Evolutionary conservation across 352 stramenopile genomes (phyloP).

Genomic region (Phytopythium boreale): DNA sequence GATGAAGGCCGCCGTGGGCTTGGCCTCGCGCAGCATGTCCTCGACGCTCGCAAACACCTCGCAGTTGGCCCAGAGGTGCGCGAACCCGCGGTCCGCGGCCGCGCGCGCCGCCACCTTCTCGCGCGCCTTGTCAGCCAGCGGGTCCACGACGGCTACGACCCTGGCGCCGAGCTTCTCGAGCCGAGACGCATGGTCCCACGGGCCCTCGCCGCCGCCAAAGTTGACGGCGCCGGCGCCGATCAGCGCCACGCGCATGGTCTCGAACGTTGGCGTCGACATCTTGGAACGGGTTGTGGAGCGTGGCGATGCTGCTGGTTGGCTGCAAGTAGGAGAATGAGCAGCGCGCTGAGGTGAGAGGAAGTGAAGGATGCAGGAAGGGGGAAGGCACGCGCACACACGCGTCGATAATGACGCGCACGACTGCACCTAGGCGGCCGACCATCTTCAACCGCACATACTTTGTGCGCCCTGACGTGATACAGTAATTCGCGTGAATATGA

Average conservation of each 20-base stretch:
- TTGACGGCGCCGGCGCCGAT: constrained; percentile 21
- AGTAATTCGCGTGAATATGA: too few relatives aligned
- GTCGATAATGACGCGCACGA: background rate
- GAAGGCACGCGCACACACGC: too few relatives aligned
- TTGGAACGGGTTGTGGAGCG: background rate
- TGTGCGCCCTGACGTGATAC: background rate
- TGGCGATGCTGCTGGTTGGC: background rate
- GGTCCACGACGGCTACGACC: constrained; percentile 15
- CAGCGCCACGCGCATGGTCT: constrained; percentile 10
- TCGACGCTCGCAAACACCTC: constrained; percentile 27
- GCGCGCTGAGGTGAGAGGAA: background rate
- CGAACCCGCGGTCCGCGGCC: constrained; percentile 14
- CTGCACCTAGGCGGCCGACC: too few relatives aligned
- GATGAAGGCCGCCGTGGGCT: constrained; percentile 33
- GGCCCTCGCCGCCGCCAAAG: constrained; percentile 17
- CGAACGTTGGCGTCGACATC: background rate
- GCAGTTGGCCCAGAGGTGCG: constrained; percentile 24
- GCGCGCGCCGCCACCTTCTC: constrained; percentile 6
- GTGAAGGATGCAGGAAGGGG: too few relatives aligned
- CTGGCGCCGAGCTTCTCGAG: constrained; percentile 13
- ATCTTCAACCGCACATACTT: background rate
- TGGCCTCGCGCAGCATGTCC: constrained; percentile 23
- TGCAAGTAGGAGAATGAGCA: background rate
- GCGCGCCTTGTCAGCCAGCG: constrained; percentile 13
- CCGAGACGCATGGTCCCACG: constrained; percentile 17